phyloP scores from a whole-genome alignment of 257 asterid genomes.

The Solanum bulbocastanum region DNA sequence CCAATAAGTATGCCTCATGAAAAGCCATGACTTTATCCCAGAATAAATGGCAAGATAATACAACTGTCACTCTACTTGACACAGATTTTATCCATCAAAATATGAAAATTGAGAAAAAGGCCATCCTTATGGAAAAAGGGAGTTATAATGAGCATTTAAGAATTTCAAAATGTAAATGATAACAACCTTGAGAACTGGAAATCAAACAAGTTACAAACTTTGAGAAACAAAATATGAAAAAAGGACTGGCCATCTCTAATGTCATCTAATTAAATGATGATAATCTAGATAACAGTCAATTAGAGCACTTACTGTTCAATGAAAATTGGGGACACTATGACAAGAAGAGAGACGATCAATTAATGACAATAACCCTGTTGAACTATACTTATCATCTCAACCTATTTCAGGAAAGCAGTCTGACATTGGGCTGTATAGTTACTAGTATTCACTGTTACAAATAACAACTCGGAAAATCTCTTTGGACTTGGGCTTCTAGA shows the following conservation, averaged over 20 bases:
- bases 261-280: neutral
- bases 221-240: neutral
- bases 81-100: neutral
- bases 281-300: neutral
- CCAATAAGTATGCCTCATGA: neutral
- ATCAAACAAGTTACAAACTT: neutral
- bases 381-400: neutral
- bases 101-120: neutral
- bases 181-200: neutral
- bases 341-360: neutral
- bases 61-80: neutral
- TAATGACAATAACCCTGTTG: neutral
- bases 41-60: neutral
- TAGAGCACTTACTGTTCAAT: neutral
- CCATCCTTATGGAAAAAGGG: neutral
- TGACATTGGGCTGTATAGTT: neutral
- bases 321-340: neutral
- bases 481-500: neutral
- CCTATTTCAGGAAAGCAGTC: neutral
- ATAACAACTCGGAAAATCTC: neutral
- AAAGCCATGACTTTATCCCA: neutral
- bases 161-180: neutral
- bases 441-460: neutral
- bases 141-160: neutral
- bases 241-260: neutral